A percentile compares a stretch with the other conserved stretches of the same genome.
Conservation (phyloP, 192 early-diverging fungal genomes). For the Backusella westeae region DNA sequence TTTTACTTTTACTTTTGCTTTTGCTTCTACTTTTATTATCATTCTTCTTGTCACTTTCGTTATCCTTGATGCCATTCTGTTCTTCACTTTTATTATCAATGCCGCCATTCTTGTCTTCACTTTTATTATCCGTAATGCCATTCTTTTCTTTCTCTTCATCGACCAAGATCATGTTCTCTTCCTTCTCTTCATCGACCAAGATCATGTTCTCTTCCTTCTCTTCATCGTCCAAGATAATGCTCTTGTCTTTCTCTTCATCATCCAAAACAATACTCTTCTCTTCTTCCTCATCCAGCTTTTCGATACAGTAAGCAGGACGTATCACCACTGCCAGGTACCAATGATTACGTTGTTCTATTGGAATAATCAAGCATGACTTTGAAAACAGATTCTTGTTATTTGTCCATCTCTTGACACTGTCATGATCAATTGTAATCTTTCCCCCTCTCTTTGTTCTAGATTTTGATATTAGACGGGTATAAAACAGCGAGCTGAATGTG, state of each 20-base stretch:
- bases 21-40: not conserved
- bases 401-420: constrained; percentile 1
- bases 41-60: not conserved
- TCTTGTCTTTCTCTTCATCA: not conserved
- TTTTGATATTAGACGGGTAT: not conserved
- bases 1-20: not conserved
- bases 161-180: not conserved
- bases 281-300: not conserved
- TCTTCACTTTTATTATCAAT: not conserved
- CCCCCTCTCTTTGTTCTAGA: not conserved
- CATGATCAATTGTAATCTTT: not conserved
- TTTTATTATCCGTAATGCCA: not conserved
- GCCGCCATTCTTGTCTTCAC: not conserved
- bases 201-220: not conserved
- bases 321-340: constrained; percentile 9
- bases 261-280: not conserved
- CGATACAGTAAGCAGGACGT: not conserved
- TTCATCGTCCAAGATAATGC: not conserved
- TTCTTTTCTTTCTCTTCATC: not conserved
- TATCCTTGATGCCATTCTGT: not conserved
- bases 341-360: not conserved
- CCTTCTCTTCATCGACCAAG: not conserved
- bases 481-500: constrained; percentile 7
- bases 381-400: not conserved
- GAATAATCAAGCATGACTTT: constrained; percentile 1